Conservation (phyloP, 192 early-diverging fungal species). For the Rhizophagus prolifer region DNA sequence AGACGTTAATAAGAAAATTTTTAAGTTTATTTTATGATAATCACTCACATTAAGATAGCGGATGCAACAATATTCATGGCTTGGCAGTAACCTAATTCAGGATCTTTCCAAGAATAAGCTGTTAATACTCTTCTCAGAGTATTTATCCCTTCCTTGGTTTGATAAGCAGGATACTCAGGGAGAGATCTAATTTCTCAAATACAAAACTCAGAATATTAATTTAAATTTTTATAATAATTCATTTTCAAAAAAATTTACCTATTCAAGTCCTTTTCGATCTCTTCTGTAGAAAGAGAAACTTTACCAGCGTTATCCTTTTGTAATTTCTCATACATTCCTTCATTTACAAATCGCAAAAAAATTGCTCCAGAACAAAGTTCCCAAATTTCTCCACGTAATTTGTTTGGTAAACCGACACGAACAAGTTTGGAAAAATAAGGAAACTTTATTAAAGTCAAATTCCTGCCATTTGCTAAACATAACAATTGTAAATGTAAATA, state of each 20-base stretch:
- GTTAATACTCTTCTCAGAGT: slow-evolving; percentile 90
- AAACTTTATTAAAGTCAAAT: slow-evolving; percentile 78
- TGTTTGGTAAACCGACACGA: slow-evolving; percentile 84
- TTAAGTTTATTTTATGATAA: slow-evolving; percentile 5
- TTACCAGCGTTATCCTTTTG: slow-evolving; percentile 67
- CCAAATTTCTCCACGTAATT: slow-evolving; percentile 91
- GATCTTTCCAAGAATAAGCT: slow-evolving; percentile 79
- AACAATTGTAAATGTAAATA: neutral
- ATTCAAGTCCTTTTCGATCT: slow-evolving; percentile 96
- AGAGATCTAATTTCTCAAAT: slow-evolving; percentile 60
- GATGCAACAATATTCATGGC: slow-evolving; percentile 99
- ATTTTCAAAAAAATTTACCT: slow-evolving; percentile 38
- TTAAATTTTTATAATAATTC: neutral
- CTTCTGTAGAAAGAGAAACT: slow-evolving; percentile 80
- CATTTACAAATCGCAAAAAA: slow-evolving; percentile 81
- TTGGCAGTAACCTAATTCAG: slow-evolving; percentile 99
- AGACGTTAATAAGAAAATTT: neutral
- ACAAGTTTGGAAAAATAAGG: slow-evolving; percentile 88
- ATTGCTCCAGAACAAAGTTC: slow-evolving; percentile 88
- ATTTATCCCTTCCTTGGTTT: slow-evolving; percentile 86
- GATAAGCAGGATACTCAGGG: slow-evolving; percentile 93
- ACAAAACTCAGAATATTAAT: neutral
- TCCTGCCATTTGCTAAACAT: slow-evolving; percentile 66
- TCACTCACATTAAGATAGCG: slow-evolving; percentile 76
- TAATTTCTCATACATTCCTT: slow-evolving; percentile 78